Evolutionary conservation across 2,329 filamentous ascomycete genomes (phyloP), one percentile per base, ranked within the genome.

Genomic region (Chaetomium olivaceum): DNA sequence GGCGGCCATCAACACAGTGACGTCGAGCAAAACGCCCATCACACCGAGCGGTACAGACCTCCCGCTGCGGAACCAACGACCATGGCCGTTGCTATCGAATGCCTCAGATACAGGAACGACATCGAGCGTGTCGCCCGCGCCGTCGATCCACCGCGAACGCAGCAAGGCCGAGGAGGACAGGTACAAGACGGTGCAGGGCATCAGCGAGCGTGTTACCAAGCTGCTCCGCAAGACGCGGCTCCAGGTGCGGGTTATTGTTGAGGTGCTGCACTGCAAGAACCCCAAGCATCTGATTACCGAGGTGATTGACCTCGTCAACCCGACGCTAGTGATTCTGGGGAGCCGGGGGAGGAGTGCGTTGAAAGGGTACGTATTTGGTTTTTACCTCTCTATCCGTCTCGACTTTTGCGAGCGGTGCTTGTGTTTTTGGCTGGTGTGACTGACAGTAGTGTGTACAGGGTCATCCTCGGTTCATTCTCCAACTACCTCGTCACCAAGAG

Each of bases 401-500:
- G 16, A 43, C 7, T 14, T 43, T 4, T 19, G 36, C 36, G 36
- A 19, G 16, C 7, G 16, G 5, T 43, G 39, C 8, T 12, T 43
- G 39, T 43, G 3, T 19, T 16, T 4, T 56, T 39, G 19, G 39
- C 19, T 9, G 23, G 8, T 6, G 4, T 36, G 51, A 65, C 77
- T 80, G 74, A 82, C 75, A n/a, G 56, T 2, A 11, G 4, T 31
- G 4, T 31, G n/a, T 43, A 19, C 29, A 96, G 93, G 75, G 94
- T 97, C 25, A 89, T 99, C 67, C 85, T 99, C 33, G 95, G 95
- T 29, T 97, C 93, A 0, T 98, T 99, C 78, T 96, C 92, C 67
- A 98, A 98, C 76, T 99, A 99, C 74, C 84, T 99, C 8, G 93
- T 99, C 36, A 96, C 93, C 46, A 98, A 98, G 80, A 96, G 92